Percentiles rank a stretch among this genome's conserved stretches.
Conservation (phyloP, 495 filamentous ascomycete species). For the Podospora pseudoanserina region DNA sequence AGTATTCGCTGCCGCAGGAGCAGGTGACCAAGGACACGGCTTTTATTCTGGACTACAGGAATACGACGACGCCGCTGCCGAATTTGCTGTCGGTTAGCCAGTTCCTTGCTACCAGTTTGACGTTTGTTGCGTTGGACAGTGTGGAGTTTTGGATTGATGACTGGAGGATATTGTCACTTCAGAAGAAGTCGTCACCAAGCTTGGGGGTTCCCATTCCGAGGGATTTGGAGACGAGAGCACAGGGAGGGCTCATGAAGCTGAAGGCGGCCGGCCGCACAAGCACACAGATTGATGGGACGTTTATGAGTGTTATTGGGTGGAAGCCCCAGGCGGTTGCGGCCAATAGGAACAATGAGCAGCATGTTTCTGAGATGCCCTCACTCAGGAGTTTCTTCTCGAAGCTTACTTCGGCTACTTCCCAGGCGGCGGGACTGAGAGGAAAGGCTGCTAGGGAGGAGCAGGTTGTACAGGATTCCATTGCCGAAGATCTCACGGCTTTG, state of each 20-base stretch:
- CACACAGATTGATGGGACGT: constrained; percentile 85
- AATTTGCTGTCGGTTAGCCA: constrained; percentile 79
- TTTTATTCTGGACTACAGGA: constrained; percentile 91
- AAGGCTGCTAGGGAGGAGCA: constrained; percentile 53
- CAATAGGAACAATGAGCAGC: constrained; percentile 35
- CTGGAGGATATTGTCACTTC: constrained; percentile 68
- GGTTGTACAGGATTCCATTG: constrained; percentile 51
- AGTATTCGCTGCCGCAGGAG: constrained; percentile 61
- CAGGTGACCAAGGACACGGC: constrained; percentile 68
- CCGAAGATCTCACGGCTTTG: constrained; percentile 62
- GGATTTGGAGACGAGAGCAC: constrained; percentile 75
- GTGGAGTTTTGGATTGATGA: constrained; percentile 92
- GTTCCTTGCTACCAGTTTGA: constrained; percentile 91
- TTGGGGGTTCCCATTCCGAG: constrained; percentile 67
- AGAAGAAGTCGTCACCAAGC: constrained; percentile 79
- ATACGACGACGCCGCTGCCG: constrained; percentile 77
- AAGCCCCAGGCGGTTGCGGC: constrained; percentile 51
- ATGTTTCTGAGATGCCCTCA: constrained; percentile 48
- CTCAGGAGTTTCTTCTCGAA: constrained; percentile 78
- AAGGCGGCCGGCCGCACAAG: constrained; percentile 67
- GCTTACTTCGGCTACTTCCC: constrained; percentile 49
- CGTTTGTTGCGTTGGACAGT: constrained; percentile 82
- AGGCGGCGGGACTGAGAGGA: constrained; percentile 37
- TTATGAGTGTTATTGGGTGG: constrained; percentile 87
- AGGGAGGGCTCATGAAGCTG: constrained; percentile 81